Conservation (phyloP, 305 asterid species). For the Fraxinus platypoda region DNA sequence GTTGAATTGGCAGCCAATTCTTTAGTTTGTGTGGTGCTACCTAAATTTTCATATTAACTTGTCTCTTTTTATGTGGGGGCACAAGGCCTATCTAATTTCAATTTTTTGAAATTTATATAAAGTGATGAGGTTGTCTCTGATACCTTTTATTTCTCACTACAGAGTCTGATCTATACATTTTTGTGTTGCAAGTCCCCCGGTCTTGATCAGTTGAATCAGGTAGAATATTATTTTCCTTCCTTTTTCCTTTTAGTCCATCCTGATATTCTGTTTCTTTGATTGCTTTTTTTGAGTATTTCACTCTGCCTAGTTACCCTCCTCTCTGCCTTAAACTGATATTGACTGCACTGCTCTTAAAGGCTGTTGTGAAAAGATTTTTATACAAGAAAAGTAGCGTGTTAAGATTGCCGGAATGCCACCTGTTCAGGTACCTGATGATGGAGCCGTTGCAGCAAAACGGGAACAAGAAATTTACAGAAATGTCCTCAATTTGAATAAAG, state of each 20-base stretch:
- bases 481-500: conserved; percentile 61
- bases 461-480: conserved; percentile 54
- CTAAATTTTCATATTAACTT: background rate
- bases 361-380: background rate
- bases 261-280: background rate
- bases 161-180: background rate
- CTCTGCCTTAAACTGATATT: background rate
- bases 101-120: background rate
- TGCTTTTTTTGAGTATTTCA: background rate
- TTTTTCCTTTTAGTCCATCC: background rate
- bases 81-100: background rate
- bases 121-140: conserved; percentile 4
- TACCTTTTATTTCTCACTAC: background rate
- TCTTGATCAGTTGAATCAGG: background rate
- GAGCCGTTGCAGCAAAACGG: conserved; percentile 78
- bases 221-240: background rate
- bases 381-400: conserved; percentile 50
- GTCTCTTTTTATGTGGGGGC: background rate
- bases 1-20: background rate
- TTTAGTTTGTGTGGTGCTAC: background rate
- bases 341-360: background rate
- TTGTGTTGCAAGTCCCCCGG: background rate
- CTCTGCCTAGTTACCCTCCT: background rate
- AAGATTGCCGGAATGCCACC: conserved; percentile 82
- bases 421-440: conserved; percentile 73